These are phyloP conservation scores for Phytophthora ohioensis DNA, from an alignment of 352 stramenopile genomes.

Conservation along the genomic window DNA sequence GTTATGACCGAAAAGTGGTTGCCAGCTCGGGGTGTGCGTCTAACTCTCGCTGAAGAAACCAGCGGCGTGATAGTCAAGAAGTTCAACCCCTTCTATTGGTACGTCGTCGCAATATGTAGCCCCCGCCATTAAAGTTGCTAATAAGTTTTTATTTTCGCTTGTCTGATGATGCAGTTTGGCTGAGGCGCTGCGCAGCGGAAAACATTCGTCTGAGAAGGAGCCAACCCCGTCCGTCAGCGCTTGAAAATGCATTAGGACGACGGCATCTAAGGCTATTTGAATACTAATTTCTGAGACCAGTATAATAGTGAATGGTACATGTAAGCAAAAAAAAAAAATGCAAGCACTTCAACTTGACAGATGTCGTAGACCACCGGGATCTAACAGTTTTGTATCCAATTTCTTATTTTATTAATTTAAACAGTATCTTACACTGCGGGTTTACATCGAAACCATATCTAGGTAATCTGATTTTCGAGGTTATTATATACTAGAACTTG, in stretches of 20 bases:
- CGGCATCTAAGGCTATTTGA: no score
- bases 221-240: not conserved
- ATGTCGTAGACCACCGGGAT: not conserved
- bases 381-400: not conserved
- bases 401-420: not conserved
- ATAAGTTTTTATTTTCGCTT: not conserved
- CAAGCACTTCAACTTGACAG: no score
- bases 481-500: not conserved
- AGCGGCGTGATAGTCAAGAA: slow-evolving; percentile 34
- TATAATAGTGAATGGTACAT: no score
- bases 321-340: no score
- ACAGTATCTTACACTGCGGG: not conserved
- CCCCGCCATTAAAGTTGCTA: not conserved
- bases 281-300: no score
- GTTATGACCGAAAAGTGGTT: slow-evolving; percentile 90
- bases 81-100: slow-evolving; percentile 87
- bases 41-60: slow-evolving; percentile 21
- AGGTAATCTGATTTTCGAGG: not conserved
- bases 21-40: slow-evolving; percentile 42
- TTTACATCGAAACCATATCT: no score
- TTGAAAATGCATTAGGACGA: not conserved
- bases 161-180: slow-evolving; percentile 15
- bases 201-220: slow-evolving; percentile 7
- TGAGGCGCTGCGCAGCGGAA: slow-evolving; percentile 25
- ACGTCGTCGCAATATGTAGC: slow-evolving; percentile 17